A percentile compares a stretch with the other conserved stretches of the same genome.
phyloP scores from a whole-genome alignment of 345 rosid species.

The Aquilaria malaccensis region DNA sequence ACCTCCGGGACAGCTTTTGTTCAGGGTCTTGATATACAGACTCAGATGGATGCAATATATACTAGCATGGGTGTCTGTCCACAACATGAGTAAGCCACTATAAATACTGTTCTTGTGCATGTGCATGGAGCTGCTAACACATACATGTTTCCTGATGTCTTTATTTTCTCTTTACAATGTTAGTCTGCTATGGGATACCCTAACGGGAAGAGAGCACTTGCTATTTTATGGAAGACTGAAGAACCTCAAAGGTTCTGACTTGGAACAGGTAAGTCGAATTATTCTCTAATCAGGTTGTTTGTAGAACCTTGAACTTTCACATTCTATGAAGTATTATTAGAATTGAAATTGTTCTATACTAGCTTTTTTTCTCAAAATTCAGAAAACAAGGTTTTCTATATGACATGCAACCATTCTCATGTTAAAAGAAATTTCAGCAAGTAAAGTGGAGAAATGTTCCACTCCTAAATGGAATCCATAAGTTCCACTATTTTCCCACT shows the following conservation, averaged over 20 bases:
- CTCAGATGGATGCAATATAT: slow-evolving; percentile 74
- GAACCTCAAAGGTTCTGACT: slow-evolving; percentile 72
- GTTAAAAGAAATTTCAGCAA: too few relatives aligned
- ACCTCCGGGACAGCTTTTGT: slow-evolving; percentile 71
- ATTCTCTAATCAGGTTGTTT: neutral
- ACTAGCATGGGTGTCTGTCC: slow-evolving; percentile 98
- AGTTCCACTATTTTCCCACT: too few relatives aligned
- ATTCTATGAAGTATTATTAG: neutral
- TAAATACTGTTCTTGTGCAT: neutral
- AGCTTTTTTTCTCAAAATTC: too few relatives aligned
- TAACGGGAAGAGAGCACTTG: slow-evolving; percentile 91
- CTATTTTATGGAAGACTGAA: slow-evolving; percentile 94
- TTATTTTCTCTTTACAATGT: slow-evolving; percentile 2
- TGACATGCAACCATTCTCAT: too few relatives aligned
- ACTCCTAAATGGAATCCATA: too few relatives aligned
- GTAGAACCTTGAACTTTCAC: neutral
- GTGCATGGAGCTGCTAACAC: too few relatives aligned
- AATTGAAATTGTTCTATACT: too few relatives aligned
- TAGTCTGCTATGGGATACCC: slow-evolving; percentile 92
- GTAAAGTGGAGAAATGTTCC: too few relatives aligned
- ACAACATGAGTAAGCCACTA: slow-evolving; percentile 73
- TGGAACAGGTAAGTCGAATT: slow-evolving; percentile 41
- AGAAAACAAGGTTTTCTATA: too few relatives aligned
- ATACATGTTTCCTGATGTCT: neutral
- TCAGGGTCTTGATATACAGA: slow-evolving; percentile 65